A percentile compares a stretch with the other conserved stretches of the same genome.
Conservation (phyloP, 176 grass and related monocot genomes). For the Thalia dealbata region DNA sequence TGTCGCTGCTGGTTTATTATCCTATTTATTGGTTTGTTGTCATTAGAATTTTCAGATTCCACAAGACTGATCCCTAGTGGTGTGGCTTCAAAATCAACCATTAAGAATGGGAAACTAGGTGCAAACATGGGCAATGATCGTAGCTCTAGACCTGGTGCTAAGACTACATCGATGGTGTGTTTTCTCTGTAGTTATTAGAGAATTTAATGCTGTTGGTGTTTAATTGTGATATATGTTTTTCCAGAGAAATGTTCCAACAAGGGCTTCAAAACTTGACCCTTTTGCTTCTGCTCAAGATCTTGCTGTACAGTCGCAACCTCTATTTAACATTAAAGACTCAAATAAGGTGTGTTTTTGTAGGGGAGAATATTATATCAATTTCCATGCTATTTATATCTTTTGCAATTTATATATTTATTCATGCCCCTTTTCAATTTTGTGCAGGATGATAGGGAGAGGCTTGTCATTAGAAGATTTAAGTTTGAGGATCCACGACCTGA, state of each 20-base stretch:
- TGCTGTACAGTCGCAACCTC: constrained; percentile 51
- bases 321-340: constrained; percentile 95
- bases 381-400: neutral
- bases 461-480: constrained; percentile 78
- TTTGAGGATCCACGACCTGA: constrained; percentile 94
- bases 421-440: constrained; percentile 18
- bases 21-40: neutral
- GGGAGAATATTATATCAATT: neutral
- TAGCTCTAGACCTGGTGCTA: constrained; percentile 44
- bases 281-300: constrained; percentile 67
- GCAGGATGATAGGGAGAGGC: constrained; percentile 89
- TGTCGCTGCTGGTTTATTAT: neutral
- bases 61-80: constrained; percentile 49
- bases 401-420: neutral
- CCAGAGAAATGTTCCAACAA: constrained; percentile 64
- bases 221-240: constrained; percentile 11
- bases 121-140: constrained; percentile 40
- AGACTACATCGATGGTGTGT: constrained; percentile 50
- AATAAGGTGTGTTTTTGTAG: constrained; percentile 54
- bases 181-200: constrained; percentile 8
- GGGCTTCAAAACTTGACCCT: constrained; percentile 39
- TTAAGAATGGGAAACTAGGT: constrained; percentile 61
- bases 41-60: constrained; percentile 58
- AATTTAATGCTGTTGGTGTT: neutral
- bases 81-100: constrained; percentile 53